Evolutionary conservation across 805 yeast species (phyloP).

Genomic region (Ogataea corticis): DNA sequence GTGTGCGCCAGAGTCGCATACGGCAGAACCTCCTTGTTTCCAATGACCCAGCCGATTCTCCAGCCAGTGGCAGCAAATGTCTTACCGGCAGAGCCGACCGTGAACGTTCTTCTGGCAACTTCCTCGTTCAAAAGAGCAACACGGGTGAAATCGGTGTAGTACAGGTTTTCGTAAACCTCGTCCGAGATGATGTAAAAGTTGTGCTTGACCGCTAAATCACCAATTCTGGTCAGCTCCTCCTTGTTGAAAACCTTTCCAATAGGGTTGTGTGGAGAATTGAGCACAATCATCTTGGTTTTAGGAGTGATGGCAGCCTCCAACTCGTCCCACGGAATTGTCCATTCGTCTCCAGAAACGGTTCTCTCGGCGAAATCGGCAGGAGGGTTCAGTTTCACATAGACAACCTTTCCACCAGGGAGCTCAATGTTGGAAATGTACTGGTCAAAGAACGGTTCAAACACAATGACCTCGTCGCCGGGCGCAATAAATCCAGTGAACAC

Average conservation of each 20-base stretch:
- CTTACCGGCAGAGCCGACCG: slow-evolving; percentile 97
- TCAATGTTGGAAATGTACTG: slow-evolving; percentile 94
- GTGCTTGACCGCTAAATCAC: slow-evolving; percentile 80
- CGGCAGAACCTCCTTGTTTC: slow-evolving; percentile 76
- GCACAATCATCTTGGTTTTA: slow-evolving; percentile 80
- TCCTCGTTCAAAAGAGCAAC: slow-evolving; percentile 84
- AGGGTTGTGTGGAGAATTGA: slow-evolving; percentile 96
- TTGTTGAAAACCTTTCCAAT: slow-evolving; percentile 85
- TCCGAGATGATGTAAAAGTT: slow-evolving; percentile 84
- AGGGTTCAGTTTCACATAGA: slow-evolving; percentile 81
- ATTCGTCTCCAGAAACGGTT: slow-evolving; percentile 77
- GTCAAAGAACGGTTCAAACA: slow-evolving; percentile 95
- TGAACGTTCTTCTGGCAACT: slow-evolving; percentile 71
- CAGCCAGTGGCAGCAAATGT: slow-evolving; percentile 99
- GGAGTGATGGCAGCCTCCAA: slow-evolving; percentile 68
- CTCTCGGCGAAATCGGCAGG: slow-evolving; percentile 67
- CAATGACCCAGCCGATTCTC: slow-evolving; percentile 97
- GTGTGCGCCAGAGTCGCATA: slow-evolving; percentile 90
- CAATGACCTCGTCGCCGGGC: slow-evolving; percentile 92
- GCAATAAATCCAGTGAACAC: slow-evolving; percentile 82
- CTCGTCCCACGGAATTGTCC: slow-evolving; percentile 82
- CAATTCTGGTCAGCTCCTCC: slow-evolving; percentile 73
- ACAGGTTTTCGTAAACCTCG: slow-evolving; percentile 93
- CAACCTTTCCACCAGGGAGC: slow-evolving; percentile 89
- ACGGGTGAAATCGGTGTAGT: slow-evolving; percentile 72